Percentiles rank a stretch among this genome's conserved stretches.
phyloP scores from a whole-genome alignment of 1,284 basidiomycete genomes.

The Lentinula novae-zelandiae region DNA sequence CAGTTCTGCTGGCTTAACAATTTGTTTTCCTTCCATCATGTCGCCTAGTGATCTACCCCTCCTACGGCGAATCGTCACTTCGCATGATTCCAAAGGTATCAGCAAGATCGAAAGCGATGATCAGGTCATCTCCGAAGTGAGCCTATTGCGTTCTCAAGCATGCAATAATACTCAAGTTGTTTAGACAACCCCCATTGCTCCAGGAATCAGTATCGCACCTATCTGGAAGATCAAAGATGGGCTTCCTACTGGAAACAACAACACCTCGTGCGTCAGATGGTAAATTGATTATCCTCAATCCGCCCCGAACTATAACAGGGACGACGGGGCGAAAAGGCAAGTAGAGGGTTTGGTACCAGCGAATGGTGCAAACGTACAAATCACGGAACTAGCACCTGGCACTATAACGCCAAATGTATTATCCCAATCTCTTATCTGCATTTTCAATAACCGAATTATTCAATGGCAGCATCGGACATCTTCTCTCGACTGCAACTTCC shows the following conservation, averaged over 20 bases:
- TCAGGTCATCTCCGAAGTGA: slow-evolving; percentile 25
- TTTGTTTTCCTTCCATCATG: not conserved
- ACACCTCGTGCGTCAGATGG: slow-evolving; percentile 27
- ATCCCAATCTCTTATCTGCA: slow-evolving; percentile 11
- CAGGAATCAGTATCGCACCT: slow-evolving; percentile 14
- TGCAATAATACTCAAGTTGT: not conserved
- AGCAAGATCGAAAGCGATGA: slow-evolving; percentile 32
- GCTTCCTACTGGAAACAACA: slow-evolving; percentile 54
- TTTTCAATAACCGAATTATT: slow-evolving; percentile 1
- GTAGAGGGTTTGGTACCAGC: slow-evolving; percentile 43
- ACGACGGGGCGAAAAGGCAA: slow-evolving; percentile 46
- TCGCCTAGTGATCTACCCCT: slow-evolving; percentile 23
- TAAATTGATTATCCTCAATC: not conserved
- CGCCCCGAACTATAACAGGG: slow-evolving; percentile 26
- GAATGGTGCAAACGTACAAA: slow-evolving; percentile 45
- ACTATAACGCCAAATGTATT: slow-evolving; percentile 45
- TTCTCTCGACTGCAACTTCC: slow-evolving; percentile 59
- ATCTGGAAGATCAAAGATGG: slow-evolving; percentile 49
- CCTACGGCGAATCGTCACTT: slow-evolving; percentile 48
- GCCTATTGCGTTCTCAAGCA: not conserved
- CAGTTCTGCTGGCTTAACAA: not conserved
- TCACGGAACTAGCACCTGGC: slow-evolving; percentile 56
- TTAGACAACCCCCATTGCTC: not conserved
- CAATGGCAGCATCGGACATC: slow-evolving; percentile 39
- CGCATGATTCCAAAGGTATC: slow-evolving; percentile 37